A percentile compares a stretch with the other conserved stretches of the same genome.
Conservation (phyloP, 2,329 filamentous ascomycete species). For the Alternaria arbusti region DNA sequence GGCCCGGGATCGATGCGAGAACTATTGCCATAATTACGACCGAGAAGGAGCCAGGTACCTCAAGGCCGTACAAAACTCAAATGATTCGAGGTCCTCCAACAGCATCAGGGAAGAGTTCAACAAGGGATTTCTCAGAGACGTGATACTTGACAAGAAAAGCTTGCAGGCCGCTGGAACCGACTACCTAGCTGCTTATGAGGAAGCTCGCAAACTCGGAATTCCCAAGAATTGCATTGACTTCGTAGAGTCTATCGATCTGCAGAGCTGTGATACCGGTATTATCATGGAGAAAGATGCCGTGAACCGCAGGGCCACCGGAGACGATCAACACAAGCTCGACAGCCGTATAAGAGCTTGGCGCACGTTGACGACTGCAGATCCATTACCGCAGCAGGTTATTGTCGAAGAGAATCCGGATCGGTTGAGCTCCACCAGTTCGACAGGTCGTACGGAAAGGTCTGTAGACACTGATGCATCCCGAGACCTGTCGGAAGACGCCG, state of each 20-base stretch:
- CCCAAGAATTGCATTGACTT: background rate
- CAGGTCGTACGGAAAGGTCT: background rate
- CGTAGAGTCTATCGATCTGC: background rate
- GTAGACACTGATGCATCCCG: background rate
- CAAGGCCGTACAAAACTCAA: background rate
- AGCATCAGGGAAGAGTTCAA: background rate
- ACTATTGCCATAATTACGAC: background rate
- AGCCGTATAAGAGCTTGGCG: background rate
- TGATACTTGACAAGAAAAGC: background rate
- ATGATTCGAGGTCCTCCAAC: background rate
- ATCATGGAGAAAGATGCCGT: background rate
- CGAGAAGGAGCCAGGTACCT: background rate
- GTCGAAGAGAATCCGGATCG: background rate
- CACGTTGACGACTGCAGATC: background rate
- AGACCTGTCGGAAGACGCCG: background rate
- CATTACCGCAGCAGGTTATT: background rate
- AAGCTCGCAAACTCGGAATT: background rate
- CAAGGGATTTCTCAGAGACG: background rate
- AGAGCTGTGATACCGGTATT: background rate
- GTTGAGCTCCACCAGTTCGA: background rate
- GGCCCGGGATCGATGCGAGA: background rate
- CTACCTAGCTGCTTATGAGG: background rate
- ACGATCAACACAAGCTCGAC: background rate
- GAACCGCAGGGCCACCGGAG: background rate
- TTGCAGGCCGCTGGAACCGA: background rate